Conservation (phyloP, 768 basidiomycete species). For the Podaxis mareebaensis region DNA sequence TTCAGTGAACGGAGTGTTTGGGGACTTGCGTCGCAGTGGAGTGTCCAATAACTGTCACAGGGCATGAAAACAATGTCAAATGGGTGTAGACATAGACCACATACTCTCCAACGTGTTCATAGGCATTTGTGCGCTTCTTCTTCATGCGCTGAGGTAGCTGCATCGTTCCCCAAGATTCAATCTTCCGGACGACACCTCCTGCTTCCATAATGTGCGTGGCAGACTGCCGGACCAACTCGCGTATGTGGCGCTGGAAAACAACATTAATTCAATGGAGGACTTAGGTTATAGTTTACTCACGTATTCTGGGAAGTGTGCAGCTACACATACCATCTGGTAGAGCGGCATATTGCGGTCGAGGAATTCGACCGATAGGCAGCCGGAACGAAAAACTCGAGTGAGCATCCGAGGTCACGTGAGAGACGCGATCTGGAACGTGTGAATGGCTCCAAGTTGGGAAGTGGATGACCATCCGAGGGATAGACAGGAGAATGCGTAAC, state of each 20-base stretch:
- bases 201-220: constrained; percentile 70
- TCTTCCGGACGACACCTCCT: constrained; percentile 81
- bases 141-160: constrained; percentile 77
- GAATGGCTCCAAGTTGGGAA: not conserved
- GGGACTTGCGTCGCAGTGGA: constrained; percentile 89
- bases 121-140: constrained; percentile 45
- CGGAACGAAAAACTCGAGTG: not conserved
- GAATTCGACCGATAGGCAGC: not conserved
- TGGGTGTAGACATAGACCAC: constrained; percentile 32
- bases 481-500: not conserved
- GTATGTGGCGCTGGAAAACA: constrained; percentile 64
- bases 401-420: constrained; percentile 2
- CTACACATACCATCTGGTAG: constrained; percentile 85
- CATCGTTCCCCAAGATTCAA: constrained; percentile 74
- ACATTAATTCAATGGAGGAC: not conserved
- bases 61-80: constrained; percentile 1
- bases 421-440: not conserved
- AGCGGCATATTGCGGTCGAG: constrained; percentile 64
- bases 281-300: constrained; percentile 41
- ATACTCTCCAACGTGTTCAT: constrained; percentile 71
- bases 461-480: not conserved
- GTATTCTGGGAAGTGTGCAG: constrained; percentile 73
- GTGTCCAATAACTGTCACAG: constrained; percentile 75
- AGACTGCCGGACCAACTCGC: constrained; percentile 69
- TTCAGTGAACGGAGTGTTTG: constrained; percentile 64